Evolutionary conservation across 2,329 filamentous ascomycete species (phyloP).

Genomic region (Diaporthe sp.): DNA sequence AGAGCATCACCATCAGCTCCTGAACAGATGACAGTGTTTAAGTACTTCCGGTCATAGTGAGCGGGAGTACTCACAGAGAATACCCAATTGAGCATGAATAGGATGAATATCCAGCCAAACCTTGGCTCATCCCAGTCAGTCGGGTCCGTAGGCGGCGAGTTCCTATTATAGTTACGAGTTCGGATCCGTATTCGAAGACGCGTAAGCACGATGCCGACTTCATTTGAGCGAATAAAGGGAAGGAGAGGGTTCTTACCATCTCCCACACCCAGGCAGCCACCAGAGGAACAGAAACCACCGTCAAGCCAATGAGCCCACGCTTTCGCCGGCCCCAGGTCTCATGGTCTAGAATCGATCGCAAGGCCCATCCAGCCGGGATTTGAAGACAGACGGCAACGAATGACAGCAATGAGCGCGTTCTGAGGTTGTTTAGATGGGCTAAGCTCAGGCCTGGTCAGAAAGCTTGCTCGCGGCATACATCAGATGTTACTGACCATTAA

Average conservation of each 20-base stretch:
- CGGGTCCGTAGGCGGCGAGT: not conserved
- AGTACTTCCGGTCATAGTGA: not conserved
- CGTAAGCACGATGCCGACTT: not conserved
- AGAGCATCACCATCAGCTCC: not conserved
- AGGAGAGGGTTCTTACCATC: constrained; percentile 37
- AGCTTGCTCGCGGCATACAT: no score
- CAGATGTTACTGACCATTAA: constrained; percentile 43
- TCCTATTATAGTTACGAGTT: not conserved
- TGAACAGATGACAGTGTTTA: not conserved
- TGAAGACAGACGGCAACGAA: constrained; percentile 50
- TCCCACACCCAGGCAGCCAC: constrained; percentile 49
- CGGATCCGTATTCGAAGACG: not conserved
- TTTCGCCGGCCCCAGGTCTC: constrained; percentile 28
- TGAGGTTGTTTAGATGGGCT: constrained; percentile 17
- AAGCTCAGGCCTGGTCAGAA: not conserved
- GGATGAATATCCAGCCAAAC: constrained; percentile 18
- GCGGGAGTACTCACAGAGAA: not conserved
- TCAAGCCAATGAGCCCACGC: constrained; percentile 44
- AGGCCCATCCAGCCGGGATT: constrained; percentile 47
- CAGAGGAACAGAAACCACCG: constrained; percentile 45
- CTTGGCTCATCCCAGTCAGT: constrained; percentile 19
- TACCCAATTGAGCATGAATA: constrained; percentile 23
- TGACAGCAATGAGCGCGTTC: constrained; percentile 44
- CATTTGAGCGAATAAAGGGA: no score
- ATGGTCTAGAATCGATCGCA: constrained; percentile 44